Conservation (phyloP, 148 eudicot species). For the Rhododendron molle region DNA sequence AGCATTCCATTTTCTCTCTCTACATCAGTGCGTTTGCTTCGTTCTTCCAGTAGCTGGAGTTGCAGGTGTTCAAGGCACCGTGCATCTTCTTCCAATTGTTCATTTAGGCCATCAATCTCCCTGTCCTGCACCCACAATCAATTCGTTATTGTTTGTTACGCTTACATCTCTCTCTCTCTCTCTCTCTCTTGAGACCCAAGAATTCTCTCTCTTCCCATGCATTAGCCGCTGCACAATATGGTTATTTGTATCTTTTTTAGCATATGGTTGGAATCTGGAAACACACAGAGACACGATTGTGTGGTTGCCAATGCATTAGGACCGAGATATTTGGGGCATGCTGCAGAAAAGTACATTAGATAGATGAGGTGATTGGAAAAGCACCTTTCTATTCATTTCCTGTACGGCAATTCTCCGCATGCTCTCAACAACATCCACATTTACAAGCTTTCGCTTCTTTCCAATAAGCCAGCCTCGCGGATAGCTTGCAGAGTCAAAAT, state of each 20-base stretch:
- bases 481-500: slow-evolving; percentile 72
- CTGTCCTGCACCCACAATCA: slow-evolving; percentile 52
- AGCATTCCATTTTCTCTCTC: slow-evolving; percentile 80
- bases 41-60: slow-evolving; percentile 79
- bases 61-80: slow-evolving; percentile 80
- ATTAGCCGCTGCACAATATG: background rate
- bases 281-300: no score
- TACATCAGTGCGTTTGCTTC: slow-evolving; percentile 72
- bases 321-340: background rate
- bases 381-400: slow-evolving; percentile 97
- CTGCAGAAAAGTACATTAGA: background rate
- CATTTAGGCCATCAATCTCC: slow-evolving; percentile 79
- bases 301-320: no score
- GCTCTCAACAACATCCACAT: slow-evolving; percentile 94
- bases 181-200: background rate
- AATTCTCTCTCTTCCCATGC: background rate
- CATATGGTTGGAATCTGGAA: background rate
- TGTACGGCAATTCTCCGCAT: slow-evolving; percentile 91
- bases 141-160: background rate
- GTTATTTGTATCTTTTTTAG: no score
- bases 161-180: background rate
- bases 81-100: slow-evolving; percentile 81
- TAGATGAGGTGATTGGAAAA: background rate
- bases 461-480: slow-evolving; percentile 92
- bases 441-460: slow-evolving; percentile 91